Conservation (phyloP, 140 eudicot species). For the Flaveria floridana region DNA sequence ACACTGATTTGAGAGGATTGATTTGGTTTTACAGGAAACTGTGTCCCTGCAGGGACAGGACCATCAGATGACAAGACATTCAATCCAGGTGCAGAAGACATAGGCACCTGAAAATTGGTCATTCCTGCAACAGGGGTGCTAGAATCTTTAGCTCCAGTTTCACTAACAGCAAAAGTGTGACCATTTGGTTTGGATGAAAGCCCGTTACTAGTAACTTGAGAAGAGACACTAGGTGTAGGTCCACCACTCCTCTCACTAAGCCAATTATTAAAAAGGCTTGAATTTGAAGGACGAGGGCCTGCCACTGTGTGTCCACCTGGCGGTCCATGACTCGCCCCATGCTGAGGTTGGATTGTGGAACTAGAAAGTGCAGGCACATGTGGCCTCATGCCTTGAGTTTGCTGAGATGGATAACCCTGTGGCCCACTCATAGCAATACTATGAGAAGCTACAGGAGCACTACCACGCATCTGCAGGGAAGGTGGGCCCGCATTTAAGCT, state of each 20-base stretch:
- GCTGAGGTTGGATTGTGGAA: slow-evolving; percentile 17
- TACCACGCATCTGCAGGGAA: slow-evolving; percentile 33
- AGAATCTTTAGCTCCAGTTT: slow-evolving; percentile 41
- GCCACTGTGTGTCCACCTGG: slow-evolving; percentile 35
- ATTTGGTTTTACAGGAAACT: slow-evolving; percentile 23
- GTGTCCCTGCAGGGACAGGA: slow-evolving; percentile 39
- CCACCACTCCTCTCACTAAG: slow-evolving; percentile 46
- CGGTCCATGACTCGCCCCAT: slow-evolving; percentile 37
- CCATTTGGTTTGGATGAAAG: slow-evolving; percentile 38
- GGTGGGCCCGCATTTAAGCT: slow-evolving; percentile 40
- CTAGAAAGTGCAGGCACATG: slow-evolving; percentile 42
- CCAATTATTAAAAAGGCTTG: slow-evolving; percentile 37
- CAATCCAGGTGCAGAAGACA: slow-evolving; percentile 34
- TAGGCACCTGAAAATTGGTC: slow-evolving; percentile 33
- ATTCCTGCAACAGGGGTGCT: slow-evolving; percentile 51
- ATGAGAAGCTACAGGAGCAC: slow-evolving; percentile 40
- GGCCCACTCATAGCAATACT: slow-evolving; percentile 38
- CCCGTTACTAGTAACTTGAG: slow-evolving; percentile 39
- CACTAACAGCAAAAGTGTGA: slow-evolving; percentile 27
- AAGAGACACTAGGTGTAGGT: slow-evolving; percentile 27
- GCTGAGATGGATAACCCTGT: slow-evolving; percentile 53
- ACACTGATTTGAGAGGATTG: slow-evolving; percentile 29
- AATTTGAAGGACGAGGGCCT: slow-evolving; percentile 34
- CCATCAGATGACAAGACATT: slow-evolving; percentile 45
- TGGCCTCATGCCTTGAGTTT: slow-evolving; percentile 52